A percentile compares a stretch with the other conserved stretches of the same genome.
These are phyloP conservation scores for Talaromyces trachyspermus DNA, from an alignment of 495 filamentous ascomycete species.

Conservation along the genomic window DNA sequence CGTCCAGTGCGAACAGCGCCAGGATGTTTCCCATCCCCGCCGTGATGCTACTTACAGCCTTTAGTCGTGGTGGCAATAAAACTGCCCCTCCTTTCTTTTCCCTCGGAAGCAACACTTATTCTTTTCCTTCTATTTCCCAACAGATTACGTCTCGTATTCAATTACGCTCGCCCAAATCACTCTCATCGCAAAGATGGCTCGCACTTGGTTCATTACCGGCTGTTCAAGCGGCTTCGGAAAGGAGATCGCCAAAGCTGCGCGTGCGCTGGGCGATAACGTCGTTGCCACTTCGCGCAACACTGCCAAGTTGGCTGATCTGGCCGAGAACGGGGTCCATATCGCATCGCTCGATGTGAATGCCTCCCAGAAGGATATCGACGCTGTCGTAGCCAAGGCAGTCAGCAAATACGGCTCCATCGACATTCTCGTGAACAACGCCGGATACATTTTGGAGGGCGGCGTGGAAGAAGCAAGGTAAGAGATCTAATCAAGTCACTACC, in stretches of 20 bases:
- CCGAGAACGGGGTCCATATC: constrained; percentile 22
- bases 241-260: constrained; percentile 34
- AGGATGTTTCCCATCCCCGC: too few relatives aligned
- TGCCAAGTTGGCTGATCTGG: constrained; percentile 29
- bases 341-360: neutral
- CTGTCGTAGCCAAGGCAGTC: neutral
- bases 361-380: neutral
- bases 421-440: constrained; percentile 53
- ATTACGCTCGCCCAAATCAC: too few relatives aligned
- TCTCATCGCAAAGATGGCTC: too few relatives aligned
- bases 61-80: too few relatives aligned
- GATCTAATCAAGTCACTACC: too few relatives aligned
- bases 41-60: too few relatives aligned
- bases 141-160: too few relatives aligned
- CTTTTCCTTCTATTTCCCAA: too few relatives aligned
- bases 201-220: constrained; percentile 45
- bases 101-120: too few relatives aligned
- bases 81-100: too few relatives aligned
- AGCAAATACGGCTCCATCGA: constrained; percentile 30
- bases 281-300: constrained; percentile 47
- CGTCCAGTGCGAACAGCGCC: too few relatives aligned
- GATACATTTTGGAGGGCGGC: constrained; percentile 32
- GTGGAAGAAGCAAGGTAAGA: constrained; percentile 26
- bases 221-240: constrained; percentile 46
- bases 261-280: constrained; percentile 45